These are phyloP conservation scores for Vitis vinifera DNA, from an alignment of 164 flowering plant species.

Conservation along the genomic window ASM3070453v1 NC_081814.1:321001-321500, in stretches of 20 bases:
- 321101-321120: constrained; percentile 32
- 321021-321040: neutral
- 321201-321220: neutral
- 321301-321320: constrained; percentile 3
- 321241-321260: neutral
- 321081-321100: constrained; percentile 29
- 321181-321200: constrained; percentile 1
- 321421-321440: constrained; percentile 55
- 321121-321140: constrained; percentile 1
- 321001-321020: too few relatives aligned
- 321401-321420: constrained; percentile 48
- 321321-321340: constrained; percentile 18
- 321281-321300: constrained; percentile 13
- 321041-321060: constrained; percentile 1
- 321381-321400: constrained; percentile 22
- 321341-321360: constrained; percentile 30
- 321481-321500: constrained; percentile 37
- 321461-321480: constrained; percentile 41
- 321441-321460: constrained; percentile 33
- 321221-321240: neutral
- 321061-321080: neutral
- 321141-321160: neutral
- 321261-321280: neutral
- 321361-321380: constrained; percentile 33
- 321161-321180: constrained; percentile 14